Evolutionary conservation across 2,329 filamentous ascomycete species (phyloP).

Genomic region (Parastagonospora nodorum): DNA sequence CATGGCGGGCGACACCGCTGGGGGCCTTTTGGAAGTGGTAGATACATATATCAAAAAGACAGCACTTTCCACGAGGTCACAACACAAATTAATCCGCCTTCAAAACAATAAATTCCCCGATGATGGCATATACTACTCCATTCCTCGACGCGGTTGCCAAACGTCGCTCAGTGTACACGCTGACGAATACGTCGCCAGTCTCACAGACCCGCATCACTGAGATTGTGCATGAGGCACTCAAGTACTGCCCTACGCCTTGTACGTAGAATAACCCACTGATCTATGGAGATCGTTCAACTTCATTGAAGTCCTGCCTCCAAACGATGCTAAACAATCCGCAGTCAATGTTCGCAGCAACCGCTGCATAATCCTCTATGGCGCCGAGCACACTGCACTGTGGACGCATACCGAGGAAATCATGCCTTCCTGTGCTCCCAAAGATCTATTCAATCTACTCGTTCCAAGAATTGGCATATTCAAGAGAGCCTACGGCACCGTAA

Average conservation of each 20-base stretch:
- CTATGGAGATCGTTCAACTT: too few species aligned
- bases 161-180: conserved; percentile 34
- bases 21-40: too few species aligned
- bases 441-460: conserved; percentile 12
- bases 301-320: background rate
- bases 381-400: conserved; percentile 32
- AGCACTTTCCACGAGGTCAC: too few species aligned
- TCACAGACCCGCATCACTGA: conserved; percentile 30
- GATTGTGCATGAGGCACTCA: conserved; percentile 29
- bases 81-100: too few species aligned
- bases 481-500: conserved; percentile 27
- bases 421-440: conserved; percentile 2
- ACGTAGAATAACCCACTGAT: background rate
- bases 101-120: background rate
- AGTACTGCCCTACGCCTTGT: conserved; percentile 31
- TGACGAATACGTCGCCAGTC: conserved; percentile 28
- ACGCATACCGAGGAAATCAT: conserved; percentile 19
- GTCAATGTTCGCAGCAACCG: conserved; percentile 37
- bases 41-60: too few species aligned
- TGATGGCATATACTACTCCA: conserved; percentile 25
- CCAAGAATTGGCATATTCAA: conserved; percentile 28
- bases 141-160: conserved; percentile 33
- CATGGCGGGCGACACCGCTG: too few species aligned
- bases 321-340: background rate
- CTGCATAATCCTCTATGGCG: conserved; percentile 32